Percentiles rank a stretch among this genome's conserved stretches.
phyloP scores from a whole-genome alignment of 345 rosid genomes.

The Eucalyptus guilfoylei region DNA sequence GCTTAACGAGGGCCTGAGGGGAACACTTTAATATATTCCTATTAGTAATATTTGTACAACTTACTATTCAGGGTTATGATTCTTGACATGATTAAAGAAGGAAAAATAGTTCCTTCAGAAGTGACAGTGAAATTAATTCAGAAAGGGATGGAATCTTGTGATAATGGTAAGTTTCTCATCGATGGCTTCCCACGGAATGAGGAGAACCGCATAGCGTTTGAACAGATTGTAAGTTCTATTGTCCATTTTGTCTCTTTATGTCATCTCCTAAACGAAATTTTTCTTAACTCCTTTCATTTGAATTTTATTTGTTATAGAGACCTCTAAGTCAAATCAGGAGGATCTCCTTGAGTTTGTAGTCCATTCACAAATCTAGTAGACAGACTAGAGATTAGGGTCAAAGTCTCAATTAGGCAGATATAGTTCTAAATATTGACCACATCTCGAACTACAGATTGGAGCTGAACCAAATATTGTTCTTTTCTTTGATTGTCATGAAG shows the following conservation, averaged over 20 bases:
- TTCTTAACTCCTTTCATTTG: not conserved
- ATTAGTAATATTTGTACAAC: not conserved
- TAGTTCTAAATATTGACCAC: not conserved
- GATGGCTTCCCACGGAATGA: constrained; percentile 90
- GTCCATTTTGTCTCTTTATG: not conserved
- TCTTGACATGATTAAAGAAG: constrained; percentile 55
- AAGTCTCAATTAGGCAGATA: not conserved
- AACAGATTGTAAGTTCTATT: constrained; percentile 39
- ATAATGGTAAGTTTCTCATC: constrained; percentile 48
- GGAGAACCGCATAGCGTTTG: constrained; percentile 76
- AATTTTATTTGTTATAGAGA: not conserved
- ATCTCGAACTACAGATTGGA: constrained; percentile 19
- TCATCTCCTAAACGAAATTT: not conserved
- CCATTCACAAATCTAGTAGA: not conserved
- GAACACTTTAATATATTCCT: not conserved
- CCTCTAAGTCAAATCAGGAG: not conserved
- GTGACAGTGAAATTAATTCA: constrained; percentile 62
- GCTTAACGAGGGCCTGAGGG: not conserved
- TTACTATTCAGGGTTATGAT: constrained; percentile 42
- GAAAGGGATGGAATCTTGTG: constrained; percentile 53
- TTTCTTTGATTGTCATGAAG: constrained; percentile 68
- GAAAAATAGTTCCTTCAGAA: constrained; percentile 84
- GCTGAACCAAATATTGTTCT: constrained; percentile 55
- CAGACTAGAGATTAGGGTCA: not conserved
- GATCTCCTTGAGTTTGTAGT: not conserved